phyloP scores from a whole-genome alignment of 495 filamentous ascomycete genomes.

The Lasiosphaeris hirsuta region DNA sequence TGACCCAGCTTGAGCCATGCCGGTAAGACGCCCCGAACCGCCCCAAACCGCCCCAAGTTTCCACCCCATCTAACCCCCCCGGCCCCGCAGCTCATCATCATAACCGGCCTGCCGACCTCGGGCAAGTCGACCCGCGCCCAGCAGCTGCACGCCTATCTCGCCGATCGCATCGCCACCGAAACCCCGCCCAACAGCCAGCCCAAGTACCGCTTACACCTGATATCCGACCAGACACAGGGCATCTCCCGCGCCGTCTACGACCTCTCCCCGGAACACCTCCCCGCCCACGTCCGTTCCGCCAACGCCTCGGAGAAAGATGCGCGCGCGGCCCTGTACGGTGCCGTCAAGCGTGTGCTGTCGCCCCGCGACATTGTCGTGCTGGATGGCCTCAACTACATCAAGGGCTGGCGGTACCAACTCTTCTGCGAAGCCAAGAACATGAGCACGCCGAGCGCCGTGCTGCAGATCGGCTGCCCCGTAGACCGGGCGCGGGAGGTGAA shows the following conservation, averaged over 20 bases:
- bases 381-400: slow-evolving; percentile 95
- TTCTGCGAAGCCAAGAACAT: slow-evolving; percentile 91
- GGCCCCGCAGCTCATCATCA: slow-evolving; percentile 70
- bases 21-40: slow-evolving; percentile 7
- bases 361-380: slow-evolving; percentile 82
- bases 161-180: slow-evolving; percentile 45
- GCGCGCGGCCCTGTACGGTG: slow-evolving; percentile 78
- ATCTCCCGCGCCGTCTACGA: slow-evolving; percentile 62
- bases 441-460: slow-evolving; percentile 75
- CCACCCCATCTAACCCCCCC: slow-evolving; percentile 2
- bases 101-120: slow-evolving; percentile 89
- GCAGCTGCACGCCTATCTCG: slow-evolving; percentile 70
- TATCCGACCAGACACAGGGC: slow-evolving; percentile 64
- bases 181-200: slow-evolving; percentile 24
- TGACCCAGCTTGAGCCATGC: slow-evolving; percentile 10
- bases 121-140: slow-evolving; percentile 85
- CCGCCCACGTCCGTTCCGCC: slow-evolving; percentile 48
- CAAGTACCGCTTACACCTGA: slow-evolving; percentile 59
- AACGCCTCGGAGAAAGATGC: slow-evolving; percentile 82
- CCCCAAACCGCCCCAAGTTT: slow-evolving; percentile 1
- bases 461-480: slow-evolving; percentile 78
- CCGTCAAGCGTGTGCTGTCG: slow-evolving; percentile 77
- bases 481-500: slow-evolving; percentile 65
- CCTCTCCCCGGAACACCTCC: slow-evolving; percentile 45
- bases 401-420: slow-evolving; percentile 94